Evolutionary conservation across 768 basidiomycete species (phyloP).

Genomic region (Kwoniella sp.): DNA sequence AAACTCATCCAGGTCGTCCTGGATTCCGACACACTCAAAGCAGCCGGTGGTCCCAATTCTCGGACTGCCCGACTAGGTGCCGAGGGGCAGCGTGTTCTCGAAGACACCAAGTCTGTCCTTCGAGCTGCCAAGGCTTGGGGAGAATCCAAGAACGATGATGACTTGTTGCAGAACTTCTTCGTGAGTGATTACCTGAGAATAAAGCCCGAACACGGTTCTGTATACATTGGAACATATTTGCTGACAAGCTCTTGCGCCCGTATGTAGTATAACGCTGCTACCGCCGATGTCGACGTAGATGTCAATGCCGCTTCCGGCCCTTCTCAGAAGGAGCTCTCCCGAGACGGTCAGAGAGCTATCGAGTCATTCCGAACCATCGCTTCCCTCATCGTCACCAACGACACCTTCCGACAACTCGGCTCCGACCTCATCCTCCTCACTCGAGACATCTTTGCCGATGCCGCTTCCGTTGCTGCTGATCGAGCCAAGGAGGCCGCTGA

Average conservation of each 20-base stretch:
- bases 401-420: slow-evolving; percentile 54
- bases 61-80: slow-evolving; percentile 52
- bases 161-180: slow-evolving; percentile 55
- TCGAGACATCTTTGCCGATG: slow-evolving; percentile 57
- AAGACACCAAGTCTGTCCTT: slow-evolving; percentile 52
- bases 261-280: slow-evolving; percentile 49
- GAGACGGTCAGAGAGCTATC: slow-evolving; percentile 51
- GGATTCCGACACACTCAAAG: slow-evolving; percentile 52
- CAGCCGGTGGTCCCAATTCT: slow-evolving; percentile 47
- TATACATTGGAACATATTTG: neutral
- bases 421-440: slow-evolving; percentile 55
- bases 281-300: slow-evolving; percentile 53
- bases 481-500: slow-evolving; percentile 54
- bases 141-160: slow-evolving; percentile 56
- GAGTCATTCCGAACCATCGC: slow-evolving; percentile 54
- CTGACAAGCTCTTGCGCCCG: neutral
- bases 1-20: slow-evolving; percentile 45
- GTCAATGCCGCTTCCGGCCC: slow-evolving; percentile 23
- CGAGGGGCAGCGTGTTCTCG: slow-evolving; percentile 54
- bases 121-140: slow-evolving; percentile 51
- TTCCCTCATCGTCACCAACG: slow-evolving; percentile 55
- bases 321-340: slow-evolving; percentile 45
- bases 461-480: slow-evolving; percentile 54
- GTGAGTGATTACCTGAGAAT: slow-evolving; percentile 27
- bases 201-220: too few relatives aligned